A percentile compares a stretch with the other conserved stretches of the same genome.
phyloP scores from a whole-genome alignment of 176 grass and related monocot genomes.

The Rhipidocladum racemiflorum region DNA sequence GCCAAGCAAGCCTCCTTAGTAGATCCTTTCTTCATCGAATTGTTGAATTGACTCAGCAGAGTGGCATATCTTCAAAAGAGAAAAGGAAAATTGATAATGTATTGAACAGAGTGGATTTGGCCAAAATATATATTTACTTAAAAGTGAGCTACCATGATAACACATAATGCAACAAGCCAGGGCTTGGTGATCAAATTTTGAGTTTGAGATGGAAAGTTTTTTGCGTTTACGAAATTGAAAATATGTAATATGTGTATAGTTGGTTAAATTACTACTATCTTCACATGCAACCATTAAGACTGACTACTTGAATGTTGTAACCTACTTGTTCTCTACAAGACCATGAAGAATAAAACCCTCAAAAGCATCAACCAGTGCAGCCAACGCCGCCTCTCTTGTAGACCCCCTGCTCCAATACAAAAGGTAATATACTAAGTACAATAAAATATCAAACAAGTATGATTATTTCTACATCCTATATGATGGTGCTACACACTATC shows the following conservation, averaged over 20 bases:
- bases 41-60: conserved; percentile 68
- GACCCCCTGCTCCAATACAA: conserved; percentile 53
- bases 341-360: conserved; percentile 66
- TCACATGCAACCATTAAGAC: not conserved
- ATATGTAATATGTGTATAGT: not conserved
- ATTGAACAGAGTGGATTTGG: not conserved
- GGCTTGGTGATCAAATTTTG: not conserved
- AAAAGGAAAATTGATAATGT: not conserved
- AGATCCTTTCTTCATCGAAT: conserved; percentile 79
- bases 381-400: conserved; percentile 64
- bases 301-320: not conserved
- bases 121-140: not conserved
- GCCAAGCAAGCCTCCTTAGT: conserved; percentile 67
- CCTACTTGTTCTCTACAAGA: conserved; percentile 83
- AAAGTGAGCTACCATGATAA: not conserved
- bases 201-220: not conserved
- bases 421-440: not conserved
- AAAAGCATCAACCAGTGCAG: conserved; percentile 68
- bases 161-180: not conserved
- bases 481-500: not conserved
- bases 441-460: not conserved
- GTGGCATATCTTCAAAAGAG: conserved; percentile 66
- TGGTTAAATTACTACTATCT: not conserved
- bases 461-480: not conserved
- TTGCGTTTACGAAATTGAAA: not conserved